A percentile compares a stretch with the other conserved stretches of the same genome.
Evolutionary conservation across 1,284 basidiomycete species (phyloP).

Genomic region (Waitea zeae): DNA sequence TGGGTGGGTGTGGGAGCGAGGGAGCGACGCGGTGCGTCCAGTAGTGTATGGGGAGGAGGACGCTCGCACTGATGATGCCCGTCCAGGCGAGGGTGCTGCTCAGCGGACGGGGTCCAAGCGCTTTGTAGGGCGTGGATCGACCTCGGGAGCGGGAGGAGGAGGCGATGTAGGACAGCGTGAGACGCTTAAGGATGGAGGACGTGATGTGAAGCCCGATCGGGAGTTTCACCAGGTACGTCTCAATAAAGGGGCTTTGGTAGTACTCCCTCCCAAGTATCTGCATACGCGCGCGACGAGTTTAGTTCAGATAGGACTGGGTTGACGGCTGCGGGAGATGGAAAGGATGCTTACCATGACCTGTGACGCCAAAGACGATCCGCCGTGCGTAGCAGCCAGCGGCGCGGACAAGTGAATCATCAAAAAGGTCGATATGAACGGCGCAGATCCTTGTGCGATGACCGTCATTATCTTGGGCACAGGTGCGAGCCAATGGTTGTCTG

Average conservation of each 20-base stretch:
- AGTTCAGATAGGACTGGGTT: neutral
- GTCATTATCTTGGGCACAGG: no score
- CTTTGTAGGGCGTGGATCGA: constrained; percentile 5
- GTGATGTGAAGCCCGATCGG: constrained; percentile 42
- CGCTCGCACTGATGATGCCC: constrained; percentile 34
- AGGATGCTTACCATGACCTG: constrained; percentile 45
- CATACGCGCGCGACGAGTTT: neutral
- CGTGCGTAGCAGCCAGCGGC: constrained; percentile 44
- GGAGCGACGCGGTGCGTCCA: constrained; percentile 41
- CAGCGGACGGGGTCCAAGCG: constrained; percentile 19
- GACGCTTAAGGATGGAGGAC: constrained; percentile 35
- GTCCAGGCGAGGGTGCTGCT: constrained; percentile 31
- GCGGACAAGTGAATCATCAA: constrained; percentile 52
- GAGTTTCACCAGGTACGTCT: constrained; percentile 40
- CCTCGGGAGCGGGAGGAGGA: no score
- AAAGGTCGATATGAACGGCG: constrained; percentile 48
- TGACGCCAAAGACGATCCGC: constrained; percentile 46
- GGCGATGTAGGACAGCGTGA: constrained; percentile 13
- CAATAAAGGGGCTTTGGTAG: constrained; percentile 51
- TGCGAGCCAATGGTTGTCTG: no score
- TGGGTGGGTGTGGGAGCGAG: constrained; percentile 21
- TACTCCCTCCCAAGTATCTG: constrained; percentile 64
- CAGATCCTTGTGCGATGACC: constrained; percentile 37
- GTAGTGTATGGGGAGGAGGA: constrained; percentile 42
- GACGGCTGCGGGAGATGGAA: neutral